These are phyloP conservation scores for Globisporangium viniferum DNA, from an alignment of 352 stramenopile species.

Conservation along the genomic window DNA sequence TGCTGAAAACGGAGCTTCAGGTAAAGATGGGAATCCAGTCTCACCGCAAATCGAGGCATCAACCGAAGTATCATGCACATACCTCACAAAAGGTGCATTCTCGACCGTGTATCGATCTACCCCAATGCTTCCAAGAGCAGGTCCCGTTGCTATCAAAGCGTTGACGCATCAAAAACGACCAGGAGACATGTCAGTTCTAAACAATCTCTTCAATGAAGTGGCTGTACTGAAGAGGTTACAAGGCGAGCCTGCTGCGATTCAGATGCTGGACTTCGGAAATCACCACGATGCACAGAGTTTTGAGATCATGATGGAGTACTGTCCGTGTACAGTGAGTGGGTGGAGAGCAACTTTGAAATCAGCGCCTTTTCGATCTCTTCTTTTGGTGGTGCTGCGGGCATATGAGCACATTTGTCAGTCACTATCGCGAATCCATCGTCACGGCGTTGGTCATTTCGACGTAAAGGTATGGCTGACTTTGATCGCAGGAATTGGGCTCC, in stretches of 20 bases:
- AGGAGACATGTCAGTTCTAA: constrained; percentile 41
- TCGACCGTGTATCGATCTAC: constrained; percentile 39
- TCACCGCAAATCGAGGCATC: neutral
- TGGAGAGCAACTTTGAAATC: constrained; percentile 30
- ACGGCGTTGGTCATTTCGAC: constrained; percentile 58
- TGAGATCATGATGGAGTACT: constrained; percentile 62
- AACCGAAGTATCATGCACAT: constrained; percentile 9
- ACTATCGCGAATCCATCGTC: constrained; percentile 37
- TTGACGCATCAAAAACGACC: constrained; percentile 38
- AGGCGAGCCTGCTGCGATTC: constrained; percentile 43
- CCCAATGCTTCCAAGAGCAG: constrained; percentile 14
- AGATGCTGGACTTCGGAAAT: constrained; percentile 64
- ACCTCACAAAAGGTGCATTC: constrained; percentile 51
- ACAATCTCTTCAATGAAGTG: constrained; percentile 53
- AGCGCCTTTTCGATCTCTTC: constrained; percentile 35
- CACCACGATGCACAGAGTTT: constrained; percentile 34
- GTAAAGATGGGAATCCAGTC: neutral
- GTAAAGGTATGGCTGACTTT: constrained; percentile 44
- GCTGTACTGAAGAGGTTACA: constrained; percentile 41
- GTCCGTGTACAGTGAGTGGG: constrained; percentile 42
- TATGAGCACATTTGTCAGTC: constrained; percentile 38
- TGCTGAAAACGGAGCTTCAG: constrained; percentile 1
- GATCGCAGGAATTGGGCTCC: too few relatives aligned
- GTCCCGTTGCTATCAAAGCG: constrained; percentile 47
- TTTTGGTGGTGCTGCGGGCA: constrained; percentile 40